Conservation (phyloP, 2,329 filamentous ascomycete genomes). For the Cladosporium sp. region DNA sequence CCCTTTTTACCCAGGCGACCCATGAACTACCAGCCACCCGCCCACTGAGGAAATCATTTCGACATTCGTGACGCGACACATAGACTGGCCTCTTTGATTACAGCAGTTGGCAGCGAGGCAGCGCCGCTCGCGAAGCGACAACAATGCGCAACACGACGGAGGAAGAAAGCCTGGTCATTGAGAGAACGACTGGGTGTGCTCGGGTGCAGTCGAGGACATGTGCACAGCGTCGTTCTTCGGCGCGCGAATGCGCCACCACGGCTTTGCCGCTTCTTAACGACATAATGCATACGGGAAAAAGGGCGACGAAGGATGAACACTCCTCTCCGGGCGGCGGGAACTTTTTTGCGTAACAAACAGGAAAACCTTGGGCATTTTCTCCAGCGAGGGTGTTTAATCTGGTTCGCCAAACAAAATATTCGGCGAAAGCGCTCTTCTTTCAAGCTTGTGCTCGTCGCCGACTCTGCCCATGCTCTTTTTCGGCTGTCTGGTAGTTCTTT, state of each 20-base stretch:
- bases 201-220: background rate
- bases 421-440: no score
- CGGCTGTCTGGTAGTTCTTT: background rate
- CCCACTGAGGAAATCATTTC: slow-evolving; percentile 6
- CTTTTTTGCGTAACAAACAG: background rate
- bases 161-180: background rate
- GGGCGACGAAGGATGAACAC: background rate
- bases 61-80: background rate
- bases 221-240: background rate
- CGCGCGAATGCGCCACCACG: background rate
- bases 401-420: no score
- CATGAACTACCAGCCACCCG: slow-evolving; percentile 75
- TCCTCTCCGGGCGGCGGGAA: background rate
- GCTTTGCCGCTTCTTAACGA: slow-evolving; percentile 1
- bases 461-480: no score
- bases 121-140: background rate
- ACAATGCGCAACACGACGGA: background rate
- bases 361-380: background rate
- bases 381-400: no score
- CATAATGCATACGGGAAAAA: slow-evolving; percentile 3
- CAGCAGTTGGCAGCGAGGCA: background rate
- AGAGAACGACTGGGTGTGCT: background rate
- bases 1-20: slow-evolving; percentile 15
- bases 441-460: no score
- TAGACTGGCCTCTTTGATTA: background rate